phyloP scores from a whole-genome alignment of 306 rosid species.

The Albizia julibrissin region DNA sequence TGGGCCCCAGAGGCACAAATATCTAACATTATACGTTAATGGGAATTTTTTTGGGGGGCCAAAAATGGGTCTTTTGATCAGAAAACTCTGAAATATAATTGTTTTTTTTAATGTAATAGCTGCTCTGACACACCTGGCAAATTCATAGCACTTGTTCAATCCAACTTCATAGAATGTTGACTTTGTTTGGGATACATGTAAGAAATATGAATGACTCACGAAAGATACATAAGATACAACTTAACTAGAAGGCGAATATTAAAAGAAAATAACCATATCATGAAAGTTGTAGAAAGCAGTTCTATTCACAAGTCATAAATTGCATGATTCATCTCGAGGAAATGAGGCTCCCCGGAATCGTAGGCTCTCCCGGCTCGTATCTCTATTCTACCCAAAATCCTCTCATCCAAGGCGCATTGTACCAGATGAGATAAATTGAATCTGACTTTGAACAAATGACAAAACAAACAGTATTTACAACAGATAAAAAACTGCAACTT shows the following conservation, averaged over 20 bases:
- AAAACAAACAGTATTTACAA: constrained; percentile 48
- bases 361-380: neutral
- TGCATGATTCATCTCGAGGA: neutral
- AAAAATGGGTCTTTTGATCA: too few species aligned
- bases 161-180: neutral
- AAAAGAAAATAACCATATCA: neutral
- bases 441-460: constrained; percentile 28
- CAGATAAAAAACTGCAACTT: constrained; percentile 19
- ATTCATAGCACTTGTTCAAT: neutral
- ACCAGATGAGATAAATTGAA: constrained; percentile 22
- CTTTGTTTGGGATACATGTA: neutral
- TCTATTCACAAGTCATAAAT: neutral
- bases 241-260: neutral
- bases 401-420: constrained; percentile 27
- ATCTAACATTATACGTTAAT: too few species aligned
- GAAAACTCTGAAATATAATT: neutral
- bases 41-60: too few species aligned
- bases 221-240: neutral
- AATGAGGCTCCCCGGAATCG: neutral
- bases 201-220: neutral
- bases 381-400: constrained; percentile 12
- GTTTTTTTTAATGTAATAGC: neutral
- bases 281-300: neutral
- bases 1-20: too few species aligned
- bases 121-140: neutral